Percentiles rank a stretch among this genome's conserved stretches.
Evolutionary conservation across 225 moss, liverwort and hornwort genomes (phyloP).

Genomic region (Polytrichum commune): DNA sequence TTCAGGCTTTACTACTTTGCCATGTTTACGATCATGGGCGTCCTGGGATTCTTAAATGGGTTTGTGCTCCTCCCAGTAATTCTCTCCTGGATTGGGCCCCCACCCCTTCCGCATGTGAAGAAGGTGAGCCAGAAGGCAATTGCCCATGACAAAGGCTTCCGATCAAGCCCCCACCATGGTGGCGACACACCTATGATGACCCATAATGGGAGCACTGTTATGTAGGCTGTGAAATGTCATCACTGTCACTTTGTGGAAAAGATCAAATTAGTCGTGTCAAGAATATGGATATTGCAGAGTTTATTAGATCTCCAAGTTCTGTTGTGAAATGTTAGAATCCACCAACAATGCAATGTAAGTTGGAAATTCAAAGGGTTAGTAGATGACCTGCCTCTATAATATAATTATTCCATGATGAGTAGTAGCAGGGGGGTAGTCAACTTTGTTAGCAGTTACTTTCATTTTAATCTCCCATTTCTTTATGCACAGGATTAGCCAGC

Average conservation of each 20-base stretch:
- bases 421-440: too few species aligned
- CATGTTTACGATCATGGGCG: constrained; percentile 96
- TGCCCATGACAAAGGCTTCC: constrained; percentile 16
- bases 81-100: constrained; percentile 85
- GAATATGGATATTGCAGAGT: background rate
- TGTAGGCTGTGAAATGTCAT: background rate
- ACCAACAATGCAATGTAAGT: background rate
- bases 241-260: background rate
- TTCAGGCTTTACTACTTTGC: constrained; percentile 95
- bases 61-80: constrained; percentile 83
- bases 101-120: constrained; percentile 70
- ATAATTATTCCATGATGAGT: background rate
- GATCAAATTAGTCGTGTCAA: background rate
- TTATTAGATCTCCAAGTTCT: background rate
- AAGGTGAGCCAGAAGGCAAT: constrained; percentile 9
- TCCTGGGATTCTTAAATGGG: constrained; percentile 87
- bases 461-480: background rate
- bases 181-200: constrained; percentile 42
- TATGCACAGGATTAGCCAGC: background rate
- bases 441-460: background rate
- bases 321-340: background rate
- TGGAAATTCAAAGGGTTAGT: background rate
- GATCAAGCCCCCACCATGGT: constrained; percentile 28
- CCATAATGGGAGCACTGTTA: constrained; percentile 19
- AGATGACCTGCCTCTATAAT: background rate